These are phyloP conservation scores for Nidula microcarpa DNA, from an alignment of 768 basidiomycete genomes.

Conservation along the genomic window DNA sequence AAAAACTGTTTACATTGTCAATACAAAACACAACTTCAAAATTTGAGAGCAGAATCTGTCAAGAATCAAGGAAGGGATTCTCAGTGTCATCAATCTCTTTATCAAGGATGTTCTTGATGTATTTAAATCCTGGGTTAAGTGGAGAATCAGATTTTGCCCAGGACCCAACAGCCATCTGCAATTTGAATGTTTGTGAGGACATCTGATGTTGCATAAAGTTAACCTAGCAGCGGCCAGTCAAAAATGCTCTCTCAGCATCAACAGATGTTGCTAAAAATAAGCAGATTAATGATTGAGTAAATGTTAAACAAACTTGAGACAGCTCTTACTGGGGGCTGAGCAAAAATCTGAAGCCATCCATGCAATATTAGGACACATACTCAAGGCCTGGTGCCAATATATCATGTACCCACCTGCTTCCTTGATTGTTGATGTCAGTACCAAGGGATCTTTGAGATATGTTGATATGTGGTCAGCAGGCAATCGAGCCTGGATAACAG, in stretches of 20 bases:
- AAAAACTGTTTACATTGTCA: neutral
- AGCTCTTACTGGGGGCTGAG: conserved; percentile 6
- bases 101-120: neutral
- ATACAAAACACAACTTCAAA: neutral
- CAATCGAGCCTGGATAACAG: neutral
- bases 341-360: too few relatives aligned
- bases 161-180: neutral
- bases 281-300: neutral
- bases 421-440: conserved; percentile 1
- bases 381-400: conserved; percentile 5
- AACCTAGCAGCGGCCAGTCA: neutral
- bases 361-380: conserved; percentile 2
- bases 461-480: conserved; percentile 2
- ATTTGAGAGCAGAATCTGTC: neutral
- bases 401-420: conserved; percentile 9
- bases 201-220: neutral
- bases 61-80: neutral
- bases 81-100: neutral
- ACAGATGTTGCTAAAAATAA: conserved; percentile 1
- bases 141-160: neutral
- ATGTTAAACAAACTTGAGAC: neutral
- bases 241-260: neutral
- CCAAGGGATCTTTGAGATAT: conserved; percentile 6
- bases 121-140: neutral
- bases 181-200: neutral